Percentiles rank a stretch among this genome's conserved stretches.
These are phyloP conservation scores for Hansenula sp. DNA, from an alignment of 1,139 yeast genomes.

Conservation along the genomic window DNA sequence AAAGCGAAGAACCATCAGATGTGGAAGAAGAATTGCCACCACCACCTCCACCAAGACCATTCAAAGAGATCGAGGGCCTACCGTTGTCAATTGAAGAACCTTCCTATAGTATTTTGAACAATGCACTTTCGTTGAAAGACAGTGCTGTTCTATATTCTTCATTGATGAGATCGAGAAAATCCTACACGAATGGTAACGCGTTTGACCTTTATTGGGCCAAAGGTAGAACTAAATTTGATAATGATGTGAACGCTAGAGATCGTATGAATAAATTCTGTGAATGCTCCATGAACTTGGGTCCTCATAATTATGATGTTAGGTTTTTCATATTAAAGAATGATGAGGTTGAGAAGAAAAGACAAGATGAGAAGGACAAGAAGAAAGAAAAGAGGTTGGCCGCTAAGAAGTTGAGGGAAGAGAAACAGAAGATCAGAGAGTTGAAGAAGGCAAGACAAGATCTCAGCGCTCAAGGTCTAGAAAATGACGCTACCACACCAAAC, in stretches of 20 bases:
- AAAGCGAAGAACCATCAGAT: constrained; percentile 36
- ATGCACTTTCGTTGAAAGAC: constrained; percentile 70
- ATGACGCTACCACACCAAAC: not conserved
- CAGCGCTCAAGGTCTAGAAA: not conserved
- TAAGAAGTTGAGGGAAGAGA: constrained; percentile 33
- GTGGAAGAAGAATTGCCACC: constrained; percentile 28
- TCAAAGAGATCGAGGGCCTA: constrained; percentile 62
- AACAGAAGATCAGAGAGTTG: constrained; percentile 25
- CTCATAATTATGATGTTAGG: constrained; percentile 75
- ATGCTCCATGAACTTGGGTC: constrained; percentile 69
- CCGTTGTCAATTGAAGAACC: constrained; percentile 67
- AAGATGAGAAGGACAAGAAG: constrained; percentile 30
- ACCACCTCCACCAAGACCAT: constrained; percentile 50
- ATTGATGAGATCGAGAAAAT: constrained; percentile 67
- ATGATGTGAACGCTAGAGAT: constrained; percentile 50
- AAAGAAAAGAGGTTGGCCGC: constrained; percentile 32
- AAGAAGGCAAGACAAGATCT: constrained; percentile 19
- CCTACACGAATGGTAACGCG: constrained; percentile 71
- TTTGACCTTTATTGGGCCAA: constrained; percentile 80
- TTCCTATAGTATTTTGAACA: constrained; percentile 55
- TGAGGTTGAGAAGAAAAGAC: constrained; percentile 35
- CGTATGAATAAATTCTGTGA: constrained; percentile 89
- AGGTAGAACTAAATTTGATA: constrained; percentile 44
- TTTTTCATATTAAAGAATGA: constrained; percentile 82
- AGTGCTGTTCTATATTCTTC: constrained; percentile 71